Evolutionary conservation across 31 red algal genomes (phyloP).

Genomic region (Bonnemaisonia californica): DNA sequence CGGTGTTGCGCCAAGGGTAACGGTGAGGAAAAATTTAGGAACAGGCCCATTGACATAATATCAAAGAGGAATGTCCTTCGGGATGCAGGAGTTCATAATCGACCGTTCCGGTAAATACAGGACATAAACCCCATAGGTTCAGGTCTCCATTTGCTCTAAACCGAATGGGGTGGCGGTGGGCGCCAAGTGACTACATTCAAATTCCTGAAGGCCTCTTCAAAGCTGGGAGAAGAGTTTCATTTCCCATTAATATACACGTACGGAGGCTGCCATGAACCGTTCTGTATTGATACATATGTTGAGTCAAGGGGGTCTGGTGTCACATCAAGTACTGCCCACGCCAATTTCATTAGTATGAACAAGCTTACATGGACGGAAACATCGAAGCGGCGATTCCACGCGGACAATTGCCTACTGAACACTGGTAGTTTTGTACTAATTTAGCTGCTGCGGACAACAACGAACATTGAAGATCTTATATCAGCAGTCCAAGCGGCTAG

Average conservation of each 20-base stretch:
- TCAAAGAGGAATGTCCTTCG: no score
- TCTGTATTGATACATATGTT: background rate
- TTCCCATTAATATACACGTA: constrained; percentile 14
- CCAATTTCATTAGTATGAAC: background rate
- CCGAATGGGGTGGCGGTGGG: background rate
- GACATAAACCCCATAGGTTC: background rate
- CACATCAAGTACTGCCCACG: background rate
- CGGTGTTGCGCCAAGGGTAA: no score
- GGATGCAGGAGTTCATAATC: background rate
- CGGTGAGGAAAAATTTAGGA: no score
- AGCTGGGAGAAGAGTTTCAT: background rate
- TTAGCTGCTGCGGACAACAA: background rate
- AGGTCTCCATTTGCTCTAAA: background rate
- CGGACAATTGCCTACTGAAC: constrained; percentile 22
- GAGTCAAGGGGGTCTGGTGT: background rate
- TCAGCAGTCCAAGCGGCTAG: no score
- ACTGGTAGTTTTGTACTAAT: background rate
- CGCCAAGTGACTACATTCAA: background rate
- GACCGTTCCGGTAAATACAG: background rate
- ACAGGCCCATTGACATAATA: no score
- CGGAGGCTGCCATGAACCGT: background rate
- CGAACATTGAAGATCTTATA: background rate
- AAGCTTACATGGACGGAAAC: no score
- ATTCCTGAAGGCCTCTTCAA: background rate
- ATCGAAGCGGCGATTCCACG: no score